phyloP scores from a whole-genome alignment of 768 basidiomycete genomes.

The Tubosaeta sp. region DNA sequence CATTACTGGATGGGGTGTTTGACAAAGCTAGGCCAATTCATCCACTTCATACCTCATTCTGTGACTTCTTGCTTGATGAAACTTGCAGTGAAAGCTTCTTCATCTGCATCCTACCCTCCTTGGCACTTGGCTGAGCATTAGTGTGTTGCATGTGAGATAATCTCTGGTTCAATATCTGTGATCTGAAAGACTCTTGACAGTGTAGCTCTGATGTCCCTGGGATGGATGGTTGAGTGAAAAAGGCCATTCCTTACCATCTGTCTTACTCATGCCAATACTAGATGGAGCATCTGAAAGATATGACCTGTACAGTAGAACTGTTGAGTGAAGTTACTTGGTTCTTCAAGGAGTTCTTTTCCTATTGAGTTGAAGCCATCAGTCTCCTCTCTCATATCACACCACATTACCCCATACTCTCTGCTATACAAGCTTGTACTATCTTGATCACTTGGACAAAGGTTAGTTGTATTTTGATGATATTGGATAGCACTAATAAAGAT shows the following conservation, averaged over 20 bases:
- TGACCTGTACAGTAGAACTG: not conserved
- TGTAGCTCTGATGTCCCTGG: not conserved
- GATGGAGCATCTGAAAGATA: not conserved
- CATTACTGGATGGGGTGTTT: too few relatives aligned
- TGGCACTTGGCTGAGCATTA: not conserved
- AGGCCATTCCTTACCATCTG: too few relatives aligned
- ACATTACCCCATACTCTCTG: not conserved
- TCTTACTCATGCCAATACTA: too few relatives aligned
- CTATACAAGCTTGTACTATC: not conserved
- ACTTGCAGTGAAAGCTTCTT: not conserved
- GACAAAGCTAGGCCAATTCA: too few relatives aligned
- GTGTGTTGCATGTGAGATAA: not conserved
- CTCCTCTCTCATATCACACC: not conserved
- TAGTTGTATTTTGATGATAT: not conserved
- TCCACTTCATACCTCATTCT: too few relatives aligned
- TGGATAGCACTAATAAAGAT: not conserved
- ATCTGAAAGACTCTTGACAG: not conserved
- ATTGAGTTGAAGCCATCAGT: too few relatives aligned
- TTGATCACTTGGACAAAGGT: constrained; percentile 5
- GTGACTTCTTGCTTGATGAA: too few relatives aligned
- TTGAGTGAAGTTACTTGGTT: not conserved
- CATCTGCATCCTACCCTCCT: not conserved
- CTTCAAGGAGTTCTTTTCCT: not conserved
- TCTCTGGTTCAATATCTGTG: not conserved
- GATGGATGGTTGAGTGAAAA: too few relatives aligned